A percentile compares a stretch with the other conserved stretches of the same genome.
phyloP scores from a whole-genome alignment of 352 stramenopile genomes.

The Lagenidium giganteum region DNA sequence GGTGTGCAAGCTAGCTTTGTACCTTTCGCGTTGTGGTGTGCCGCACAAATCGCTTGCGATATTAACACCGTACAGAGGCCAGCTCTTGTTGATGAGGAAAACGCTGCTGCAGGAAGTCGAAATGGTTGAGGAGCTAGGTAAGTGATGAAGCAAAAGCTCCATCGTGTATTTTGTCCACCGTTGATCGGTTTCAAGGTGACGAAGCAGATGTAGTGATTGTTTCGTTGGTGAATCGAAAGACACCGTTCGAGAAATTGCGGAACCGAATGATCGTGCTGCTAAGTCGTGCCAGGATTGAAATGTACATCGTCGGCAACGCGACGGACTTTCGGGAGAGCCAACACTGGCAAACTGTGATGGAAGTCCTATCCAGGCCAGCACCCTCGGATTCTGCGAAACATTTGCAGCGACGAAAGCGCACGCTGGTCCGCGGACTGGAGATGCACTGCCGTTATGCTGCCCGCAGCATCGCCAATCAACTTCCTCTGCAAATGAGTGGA shows the following conservation, averaged over 20 bases:
- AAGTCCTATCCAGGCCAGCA: slow-evolving; percentile 33
- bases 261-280: slow-evolving; percentile 89
- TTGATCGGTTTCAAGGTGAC: slow-evolving; percentile 89
- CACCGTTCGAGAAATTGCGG: slow-evolving; percentile 82
- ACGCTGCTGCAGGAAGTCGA: slow-evolving; percentile 50
- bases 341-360: slow-evolving; percentile 78
- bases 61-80: slow-evolving; percentile 87
- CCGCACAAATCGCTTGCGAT: slow-evolving; percentile 69
- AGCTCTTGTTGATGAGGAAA: slow-evolving; percentile 82
- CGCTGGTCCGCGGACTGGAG: slow-evolving; percentile 36
- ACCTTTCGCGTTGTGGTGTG: slow-evolving; percentile 74
- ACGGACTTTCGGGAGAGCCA: slow-evolving; percentile 69
- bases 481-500: slow-evolving; percentile 31
- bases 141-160: slow-evolving; percentile 16
- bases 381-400: slow-evolving; percentile 32
- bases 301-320: slow-evolving; percentile 82
- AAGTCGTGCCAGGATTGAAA: slow-evolving; percentile 76
- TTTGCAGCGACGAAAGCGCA: slow-evolving; percentile 27
- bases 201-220: slow-evolving; percentile 87
- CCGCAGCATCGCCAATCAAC: slow-evolving; percentile 41
- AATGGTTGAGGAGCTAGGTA: slow-evolving; percentile 12
- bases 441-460: slow-evolving; percentile 67
- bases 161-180: slow-evolving; percentile 70
- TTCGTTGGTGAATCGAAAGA: slow-evolving; percentile 84
- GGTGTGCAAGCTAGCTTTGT: slow-evolving; percentile 66